Evolutionary conservation across 371 early-diverging fungal species (phyloP), one percentile per base, ranked within the genome.

Genomic region (Mortierella sp.): DNA sequence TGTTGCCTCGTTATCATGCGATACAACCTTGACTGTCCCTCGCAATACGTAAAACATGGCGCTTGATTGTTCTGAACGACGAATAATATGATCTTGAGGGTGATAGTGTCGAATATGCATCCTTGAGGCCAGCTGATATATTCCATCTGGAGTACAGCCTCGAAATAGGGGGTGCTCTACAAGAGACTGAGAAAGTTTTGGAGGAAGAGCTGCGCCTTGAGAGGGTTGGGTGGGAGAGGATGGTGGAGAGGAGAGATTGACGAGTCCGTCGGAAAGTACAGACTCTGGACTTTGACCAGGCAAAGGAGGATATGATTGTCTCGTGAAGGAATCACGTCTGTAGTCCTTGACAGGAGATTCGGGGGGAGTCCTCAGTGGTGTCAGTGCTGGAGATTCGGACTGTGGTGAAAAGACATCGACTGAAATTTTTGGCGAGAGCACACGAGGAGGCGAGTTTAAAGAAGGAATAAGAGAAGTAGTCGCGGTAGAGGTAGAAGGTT

Each of bases 11-110:
- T 87, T 89, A 62, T 93, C 96, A 49, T 90, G 89, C 26, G 91
- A 89, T 13, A 89, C 89, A 0, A 96, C 96, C 68, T 90, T 88
- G 45, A 97, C 95, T 2, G 87, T 76, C 1, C 97, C 97, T 19
- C 90, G 83, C 12, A 96, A 84, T 43, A 97, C 77, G 58, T 96
- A 93, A 71, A 96, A 96, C 93, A 97, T 93, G 60, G 94, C 93
- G 62, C 87, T 89, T 23, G 94, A 92, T 31, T 84, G 85, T 56
- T 94, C 96, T 1, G 80, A 80, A 3, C 75, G 80, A 13, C 69
- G 70, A 51, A 80, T 80, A 65, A 80, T 80, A 61, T 80, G 80
- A 29, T 80, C 80, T 61, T 80, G 80, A 0, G 80, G 80, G 29
- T 80, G 68, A 43, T 80, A 80, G 37, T 80, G 80, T 26, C 80